Conservation (phyloP, 306 rosid genomes). For the Vigna trinervia region DNA sequence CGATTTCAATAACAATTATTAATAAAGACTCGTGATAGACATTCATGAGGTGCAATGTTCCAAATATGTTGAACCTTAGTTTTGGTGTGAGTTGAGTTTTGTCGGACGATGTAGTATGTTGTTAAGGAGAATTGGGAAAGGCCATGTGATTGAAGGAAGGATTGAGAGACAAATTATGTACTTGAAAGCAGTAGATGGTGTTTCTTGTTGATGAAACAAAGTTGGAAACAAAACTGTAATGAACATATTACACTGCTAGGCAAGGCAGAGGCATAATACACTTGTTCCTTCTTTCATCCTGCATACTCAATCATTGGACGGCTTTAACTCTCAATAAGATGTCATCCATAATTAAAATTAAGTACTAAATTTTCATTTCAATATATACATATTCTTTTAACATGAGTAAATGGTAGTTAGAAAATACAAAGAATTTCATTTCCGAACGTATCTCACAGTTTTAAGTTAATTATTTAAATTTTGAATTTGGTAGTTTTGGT, state of each 20-base stretch:
- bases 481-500: too few species aligned
- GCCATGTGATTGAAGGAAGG: not conserved
- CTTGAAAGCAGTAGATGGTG: not conserved
- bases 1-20: too few species aligned
- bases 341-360: too few species aligned
- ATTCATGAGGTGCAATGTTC: not conserved
- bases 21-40: too few species aligned
- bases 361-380: too few species aligned
- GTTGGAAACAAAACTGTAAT: not conserved
- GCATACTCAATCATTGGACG: not conserved
- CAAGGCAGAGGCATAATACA: not conserved
- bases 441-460: too few species aligned
- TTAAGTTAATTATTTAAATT: too few species aligned
- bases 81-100: not conserved
- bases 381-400: too few species aligned
- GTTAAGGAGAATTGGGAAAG: not conserved
- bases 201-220: slow-evolving; percentile 15
- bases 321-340: not conserved
- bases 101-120: not conserved
- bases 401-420: too few species aligned
- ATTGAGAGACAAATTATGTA: not conserved
- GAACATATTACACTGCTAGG: not conserved
- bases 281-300: not conserved
- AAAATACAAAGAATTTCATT: too few species aligned
- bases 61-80: not conserved